Base-by-base conservation (phyloP, 306 rosid genomes). In the Hylodesmum podocarpum region DNA sequence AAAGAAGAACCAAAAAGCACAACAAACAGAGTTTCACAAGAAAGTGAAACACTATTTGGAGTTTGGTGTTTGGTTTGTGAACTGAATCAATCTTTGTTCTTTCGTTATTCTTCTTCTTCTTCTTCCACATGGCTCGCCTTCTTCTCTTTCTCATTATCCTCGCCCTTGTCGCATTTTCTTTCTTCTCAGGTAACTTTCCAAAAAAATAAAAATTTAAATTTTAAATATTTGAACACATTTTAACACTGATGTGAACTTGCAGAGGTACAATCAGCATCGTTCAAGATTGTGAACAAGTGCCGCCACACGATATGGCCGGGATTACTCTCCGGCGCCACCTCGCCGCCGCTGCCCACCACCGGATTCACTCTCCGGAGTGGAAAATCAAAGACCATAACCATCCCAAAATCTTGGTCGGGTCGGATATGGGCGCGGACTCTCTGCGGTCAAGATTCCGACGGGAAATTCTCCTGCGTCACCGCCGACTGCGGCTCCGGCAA, bases 371-470 rank as follows among this genome's bases (percentile, higher is more conserved):
- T 94, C 27, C 44, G 37, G 0, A 80, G 78, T 33, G 96, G 94
- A 59, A 73, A 87, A 50, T 90, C 94, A 14, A 84, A 55, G 77
- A 90, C 85, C 61, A 1, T 94, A 1, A 27, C 62, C 22, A 16
- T 87, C 43, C 98, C 98, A 2, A 88, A 84, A 40, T 54, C 88
- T 12, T 94, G 98, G 98, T 94, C 98, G 34, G 98, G 98, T 76
- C 90, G 98, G 79, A 41, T 94, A 61, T 94, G 98, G 98, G 98
- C 85, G 1, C 87, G 98, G 70, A 85, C 96, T 4, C 91, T 88
- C 25, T 94, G 98, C 76, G 81, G 83, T 29, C 69, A 11, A 3
- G 89, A 80, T 77, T 53, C 93, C 2, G 76, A 68, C 16, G 88
- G 91, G 1, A 90, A 87, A 27, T 90, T 94, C 84, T 70, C 93